Evolutionary conservation across 2,329 filamentous ascomycete genomes (phyloP).

Genomic region (Trichoderma oligosporum): DNA sequence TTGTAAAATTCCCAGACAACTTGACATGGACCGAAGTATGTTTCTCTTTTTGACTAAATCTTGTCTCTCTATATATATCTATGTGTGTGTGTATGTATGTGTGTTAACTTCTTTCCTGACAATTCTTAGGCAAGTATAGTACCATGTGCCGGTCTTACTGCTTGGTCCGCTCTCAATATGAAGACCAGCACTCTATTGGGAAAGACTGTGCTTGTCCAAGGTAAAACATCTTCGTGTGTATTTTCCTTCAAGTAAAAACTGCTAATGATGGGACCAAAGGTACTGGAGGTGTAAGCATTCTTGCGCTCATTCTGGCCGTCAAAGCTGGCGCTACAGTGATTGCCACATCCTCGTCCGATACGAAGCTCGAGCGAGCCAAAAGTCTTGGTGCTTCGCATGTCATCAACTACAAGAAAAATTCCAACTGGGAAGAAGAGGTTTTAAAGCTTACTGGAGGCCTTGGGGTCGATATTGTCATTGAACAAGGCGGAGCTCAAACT

Average conservation of each 20-base stretch:
- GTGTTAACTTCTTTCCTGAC: not conserved
- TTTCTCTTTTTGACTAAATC: not conserved
- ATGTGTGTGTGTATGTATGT: too few species aligned
- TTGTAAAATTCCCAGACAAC: constrained; percentile 8
- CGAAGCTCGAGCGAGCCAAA: constrained; percentile 43
- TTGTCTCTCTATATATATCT: too few species aligned
- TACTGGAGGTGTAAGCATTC: constrained; percentile 40
- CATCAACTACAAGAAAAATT: constrained; percentile 48
- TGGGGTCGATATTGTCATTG: constrained; percentile 49
- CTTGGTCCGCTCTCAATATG: constrained; percentile 14
- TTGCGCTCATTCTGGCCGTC: constrained; percentile 43
- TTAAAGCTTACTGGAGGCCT: constrained; percentile 39
- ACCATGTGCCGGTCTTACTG: constrained; percentile 10
- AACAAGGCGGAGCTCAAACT: constrained; percentile 4
- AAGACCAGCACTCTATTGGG: not conserved
- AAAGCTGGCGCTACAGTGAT: constrained; percentile 50
- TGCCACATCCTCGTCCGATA: constrained; percentile 49
- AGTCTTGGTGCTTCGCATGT: constrained; percentile 25
- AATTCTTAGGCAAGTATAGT: constrained; percentile 5
- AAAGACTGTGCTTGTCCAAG: constrained; percentile 14
- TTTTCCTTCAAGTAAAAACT: not conserved
- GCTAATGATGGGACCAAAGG: constrained; percentile 24
- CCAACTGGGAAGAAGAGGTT: constrained; percentile 45
- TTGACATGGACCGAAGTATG: constrained; percentile 14
- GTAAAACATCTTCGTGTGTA: not conserved